Conservation (phyloP, 768 basidiomycete genomes). For the Boletus speciosus region DNA sequence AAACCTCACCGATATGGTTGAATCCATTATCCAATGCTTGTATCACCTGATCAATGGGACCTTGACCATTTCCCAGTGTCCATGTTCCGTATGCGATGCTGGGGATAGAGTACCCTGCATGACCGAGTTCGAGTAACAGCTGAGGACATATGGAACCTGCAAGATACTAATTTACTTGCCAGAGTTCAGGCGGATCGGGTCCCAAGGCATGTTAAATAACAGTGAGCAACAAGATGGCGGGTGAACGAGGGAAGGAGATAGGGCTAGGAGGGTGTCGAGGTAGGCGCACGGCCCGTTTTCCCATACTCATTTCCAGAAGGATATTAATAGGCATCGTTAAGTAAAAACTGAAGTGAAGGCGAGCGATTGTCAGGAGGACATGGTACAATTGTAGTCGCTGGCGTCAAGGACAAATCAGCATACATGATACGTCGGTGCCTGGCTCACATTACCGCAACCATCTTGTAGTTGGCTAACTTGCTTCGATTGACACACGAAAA, state of each 20-base stretch:
- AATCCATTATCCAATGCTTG: conserved; percentile 62
- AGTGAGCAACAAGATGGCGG: not conserved
- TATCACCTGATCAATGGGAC: conserved; percentile 51
- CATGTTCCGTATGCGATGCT: conserved; percentile 64
- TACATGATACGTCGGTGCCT: not conserved
- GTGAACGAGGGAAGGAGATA: not conserved
- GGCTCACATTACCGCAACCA: not conserved
- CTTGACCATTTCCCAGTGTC: conserved; percentile 57
- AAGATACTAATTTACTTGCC: conserved; percentile 33
- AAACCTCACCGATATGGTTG: conserved; percentile 52
- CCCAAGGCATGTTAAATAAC: conserved; percentile 52
- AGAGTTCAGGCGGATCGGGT: conserved; percentile 54
- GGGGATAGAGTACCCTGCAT: conserved; percentile 42
- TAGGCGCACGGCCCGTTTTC: not conserved
- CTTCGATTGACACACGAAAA: not conserved
- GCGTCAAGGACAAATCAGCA: not conserved
- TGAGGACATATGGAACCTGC: not conserved
- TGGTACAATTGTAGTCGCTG: not conserved
- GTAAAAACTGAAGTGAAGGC: not conserved
- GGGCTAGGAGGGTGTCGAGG: not conserved
- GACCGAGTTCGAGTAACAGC: not conserved
- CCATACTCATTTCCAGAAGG: not conserved
- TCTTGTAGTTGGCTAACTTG: not conserved
- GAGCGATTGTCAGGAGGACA: too few relatives aligned
- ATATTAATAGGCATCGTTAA: not conserved